Conservation (phyloP, 225 moss, liverwort and hornwort species). For the Bryum argenteum region DNA sequence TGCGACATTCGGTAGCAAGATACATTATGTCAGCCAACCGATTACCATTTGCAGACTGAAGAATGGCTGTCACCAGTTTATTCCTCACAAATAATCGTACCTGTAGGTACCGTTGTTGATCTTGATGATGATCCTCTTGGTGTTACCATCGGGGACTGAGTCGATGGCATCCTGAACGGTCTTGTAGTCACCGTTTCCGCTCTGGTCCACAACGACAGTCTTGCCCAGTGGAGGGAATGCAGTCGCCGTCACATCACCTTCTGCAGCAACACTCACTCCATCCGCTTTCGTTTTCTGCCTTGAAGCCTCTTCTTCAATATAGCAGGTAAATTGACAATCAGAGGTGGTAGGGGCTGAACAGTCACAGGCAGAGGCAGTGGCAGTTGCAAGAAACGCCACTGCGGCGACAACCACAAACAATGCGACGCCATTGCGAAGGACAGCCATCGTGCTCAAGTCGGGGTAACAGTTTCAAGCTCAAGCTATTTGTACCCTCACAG, state of each 20-base stretch:
- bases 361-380: neutral
- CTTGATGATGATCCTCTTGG: slow-evolving; percentile 42
- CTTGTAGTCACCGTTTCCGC: slow-evolving; percentile 40
- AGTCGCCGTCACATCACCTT: neutral
- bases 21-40: neutral
- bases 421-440: neutral
- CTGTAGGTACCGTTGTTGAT: slow-evolving; percentile 55
- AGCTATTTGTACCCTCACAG: no score
- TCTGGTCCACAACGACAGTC: slow-evolving; percentile 46
- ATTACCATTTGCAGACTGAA: neutral
- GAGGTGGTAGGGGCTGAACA: neutral
- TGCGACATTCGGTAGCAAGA: neutral
- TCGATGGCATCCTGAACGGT: slow-evolving; percentile 53
- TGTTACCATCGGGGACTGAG: slow-evolving; percentile 47
- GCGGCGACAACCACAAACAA: neutral
- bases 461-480: no score
- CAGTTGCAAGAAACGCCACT: neutral
- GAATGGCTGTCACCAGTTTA: no score
- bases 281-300: neutral
- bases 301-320: fast-evolving
- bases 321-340: neutral
- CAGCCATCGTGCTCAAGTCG: neutral
- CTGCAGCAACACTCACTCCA: neutral
- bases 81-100: slow-evolving; percentile 11
- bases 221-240: neutral